Evolutionary conservation across 352 stramenopile species (phyloP).

Genomic region (Phytophthora palmivora): DNA sequence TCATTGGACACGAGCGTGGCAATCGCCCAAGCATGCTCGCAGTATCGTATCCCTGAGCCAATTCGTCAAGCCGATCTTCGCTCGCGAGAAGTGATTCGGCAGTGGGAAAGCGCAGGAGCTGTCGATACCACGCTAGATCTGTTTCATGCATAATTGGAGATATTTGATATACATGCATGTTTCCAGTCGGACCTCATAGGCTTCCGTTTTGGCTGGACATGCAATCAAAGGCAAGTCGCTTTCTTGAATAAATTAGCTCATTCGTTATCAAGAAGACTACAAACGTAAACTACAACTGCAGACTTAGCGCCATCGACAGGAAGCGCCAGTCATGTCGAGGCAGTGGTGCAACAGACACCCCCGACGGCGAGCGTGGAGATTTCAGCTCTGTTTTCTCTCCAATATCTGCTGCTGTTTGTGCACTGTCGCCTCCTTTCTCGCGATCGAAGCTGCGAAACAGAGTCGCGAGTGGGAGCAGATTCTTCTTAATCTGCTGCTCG

Average conservation of each 20-base stretch:
- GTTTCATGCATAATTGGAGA: constrained; percentile 24
- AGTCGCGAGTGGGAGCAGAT: constrained; percentile 45
- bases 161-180: constrained; percentile 8
- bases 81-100: constrained; percentile 73
- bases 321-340: constrained; percentile 38
- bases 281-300: constrained; percentile 39
- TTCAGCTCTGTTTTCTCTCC: constrained; percentile 27
- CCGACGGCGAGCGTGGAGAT: constrained; percentile 44
- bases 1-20: constrained; percentile 69
- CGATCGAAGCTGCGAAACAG: constrained; percentile 46
- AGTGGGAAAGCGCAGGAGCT: constrained; percentile 58
- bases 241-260: constrained; percentile 42
- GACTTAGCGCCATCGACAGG: constrained; percentile 47
- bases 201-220: too few species aligned
- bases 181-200: constrained; percentile 11
- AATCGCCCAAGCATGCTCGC: constrained; percentile 63
- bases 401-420: neutral
- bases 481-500: constrained; percentile 45
- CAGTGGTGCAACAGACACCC: constrained; percentile 12
- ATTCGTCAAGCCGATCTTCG: constrained; percentile 88
- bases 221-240: too few species aligned
- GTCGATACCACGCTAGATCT: constrained; percentile 68
- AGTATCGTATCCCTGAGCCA: constrained; percentile 82
- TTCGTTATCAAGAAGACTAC: constrained; percentile 16
- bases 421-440: neutral